These are phyloP conservation scores for Secale cereale DNA, from an alignment of 176 grass and related monocot species.

Conservation along the genomic window DNA sequence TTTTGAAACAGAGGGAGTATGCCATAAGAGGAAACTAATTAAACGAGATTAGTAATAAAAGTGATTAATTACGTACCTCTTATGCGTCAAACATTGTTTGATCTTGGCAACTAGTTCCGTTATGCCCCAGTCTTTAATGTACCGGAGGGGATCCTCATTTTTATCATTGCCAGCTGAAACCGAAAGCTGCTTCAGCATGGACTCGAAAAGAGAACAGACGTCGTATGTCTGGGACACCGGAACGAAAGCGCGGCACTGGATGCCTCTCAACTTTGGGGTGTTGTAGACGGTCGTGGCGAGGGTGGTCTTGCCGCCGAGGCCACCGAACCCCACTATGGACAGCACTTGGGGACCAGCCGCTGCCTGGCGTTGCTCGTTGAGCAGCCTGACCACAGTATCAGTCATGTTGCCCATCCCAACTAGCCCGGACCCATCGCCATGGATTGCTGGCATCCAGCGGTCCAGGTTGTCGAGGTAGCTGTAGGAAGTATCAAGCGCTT, in stretches of 20 bases:
- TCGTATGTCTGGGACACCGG: conserved; percentile 6
- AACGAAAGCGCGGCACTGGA: not conserved
- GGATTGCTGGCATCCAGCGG: not conserved
- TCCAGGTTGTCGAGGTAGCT: not conserved
- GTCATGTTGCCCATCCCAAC: not conserved
- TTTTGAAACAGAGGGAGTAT: no score
- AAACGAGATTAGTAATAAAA: no score
- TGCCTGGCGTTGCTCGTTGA: not conserved
- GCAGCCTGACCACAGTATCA: not conserved
- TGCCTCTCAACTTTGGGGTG: not conserved
- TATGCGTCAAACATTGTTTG: not conserved
- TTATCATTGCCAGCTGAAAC: no score
- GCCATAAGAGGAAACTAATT: no score
- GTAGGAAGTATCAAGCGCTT: not conserved
- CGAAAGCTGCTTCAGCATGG: conserved; percentile 2
- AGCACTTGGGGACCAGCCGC: not conserved
- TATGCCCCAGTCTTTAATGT: not conserved
- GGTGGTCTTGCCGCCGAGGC: conserved; percentile 22
- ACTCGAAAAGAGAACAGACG: not conserved
- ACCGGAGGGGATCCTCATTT: not conserved
- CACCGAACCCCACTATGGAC: not conserved
- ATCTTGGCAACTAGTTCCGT: not conserved
- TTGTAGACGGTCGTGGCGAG: not conserved
- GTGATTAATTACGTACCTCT: no score
- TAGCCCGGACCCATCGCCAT: not conserved